Base-by-base conservation (phyloP, 129 eudicot species). In the Saussurea involucrata region DNA sequence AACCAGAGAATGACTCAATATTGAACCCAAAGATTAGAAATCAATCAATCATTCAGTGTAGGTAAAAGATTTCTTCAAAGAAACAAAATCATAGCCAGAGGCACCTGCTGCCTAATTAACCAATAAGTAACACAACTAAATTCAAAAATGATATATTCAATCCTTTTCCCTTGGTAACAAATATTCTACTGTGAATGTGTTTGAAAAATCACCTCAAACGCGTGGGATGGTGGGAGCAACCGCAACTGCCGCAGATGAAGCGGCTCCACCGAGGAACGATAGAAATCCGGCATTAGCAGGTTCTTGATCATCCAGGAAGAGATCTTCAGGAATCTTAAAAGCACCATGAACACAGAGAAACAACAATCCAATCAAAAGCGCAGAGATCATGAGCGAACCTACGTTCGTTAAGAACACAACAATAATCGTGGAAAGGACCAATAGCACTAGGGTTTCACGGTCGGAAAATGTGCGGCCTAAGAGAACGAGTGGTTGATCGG, bases 201-300 rank as follows among this genome's bases (percentile, higher is more conserved):
- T 18, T 24, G 24, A 46, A 66, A 76, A 13, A n/a, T n/a, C 74
- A 49, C 69, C 74, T 69, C 77, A 88, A 37, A 88, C 90, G n/a
- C 90, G 85, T 18, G 86, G 71, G 15, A 83, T 85, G 73, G 82
- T 78, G 4, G 93, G 89, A 68, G 83, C 90, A 33, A 84, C 85
- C 0, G 93, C 88, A 2, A 74, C 83, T 1, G 79, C 89, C 0
- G 87, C 91, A 33, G 90, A 82, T 0, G 95, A 80, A 8, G 96
- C 88, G 40, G 97, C 92, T 11, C 95, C 95, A 9, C 96, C 96
- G 11, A 92, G 88, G 76, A 90, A 90, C 27, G 97, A 92, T 20
- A 92, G 85, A 24, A 92, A 90, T 11, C 97, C 96, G 10, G 81
- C 74, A 74, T 85, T 88, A n/a, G 17, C 64, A 28, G 88, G 88